phyloP scores from a whole-genome alignment of 768 basidiomycete genomes.

The Podaxis sp. region DNA sequence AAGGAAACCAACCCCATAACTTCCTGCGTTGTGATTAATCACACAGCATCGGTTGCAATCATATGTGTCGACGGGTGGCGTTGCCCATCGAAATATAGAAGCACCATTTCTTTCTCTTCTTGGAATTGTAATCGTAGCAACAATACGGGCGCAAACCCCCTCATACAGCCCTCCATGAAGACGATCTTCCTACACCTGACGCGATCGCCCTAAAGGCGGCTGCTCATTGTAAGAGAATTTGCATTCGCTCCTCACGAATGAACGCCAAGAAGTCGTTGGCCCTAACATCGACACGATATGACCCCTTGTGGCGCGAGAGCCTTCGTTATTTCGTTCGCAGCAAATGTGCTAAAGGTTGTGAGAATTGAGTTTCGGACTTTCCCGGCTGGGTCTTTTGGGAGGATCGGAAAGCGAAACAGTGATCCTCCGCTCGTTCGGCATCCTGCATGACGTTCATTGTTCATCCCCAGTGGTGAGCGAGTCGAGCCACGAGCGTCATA shows the following conservation, averaged over 20 bases:
- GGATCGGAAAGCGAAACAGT: not conserved
- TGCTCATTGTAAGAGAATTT: not conserved
- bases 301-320: constrained; percentile 1
- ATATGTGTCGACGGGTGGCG: not conserved
- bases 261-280: not conserved
- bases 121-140: not conserved
- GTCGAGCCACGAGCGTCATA: not conserved
- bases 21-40: not conserved
- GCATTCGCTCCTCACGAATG: not conserved
- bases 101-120: not conserved
- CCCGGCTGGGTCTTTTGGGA: not conserved
- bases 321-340: not conserved
- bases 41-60: not conserved
- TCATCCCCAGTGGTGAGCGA: no score
- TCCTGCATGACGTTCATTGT: not conserved
- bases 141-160: not conserved
- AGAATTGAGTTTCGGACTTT: not conserved
- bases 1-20: not conserved
- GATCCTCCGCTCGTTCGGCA: not conserved
- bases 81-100: not conserved
- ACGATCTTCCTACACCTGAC: not conserved
- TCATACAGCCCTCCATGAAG: not conserved
- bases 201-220: not conserved
- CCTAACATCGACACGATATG: not conserved
- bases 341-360: no score